Percentiles rank a stretch among this genome's conserved stretches.
These are phyloP conservation scores for Zizania latifolia DNA, from an alignment of 176 grass and related monocot species.

Conservation along the genomic window DNA sequence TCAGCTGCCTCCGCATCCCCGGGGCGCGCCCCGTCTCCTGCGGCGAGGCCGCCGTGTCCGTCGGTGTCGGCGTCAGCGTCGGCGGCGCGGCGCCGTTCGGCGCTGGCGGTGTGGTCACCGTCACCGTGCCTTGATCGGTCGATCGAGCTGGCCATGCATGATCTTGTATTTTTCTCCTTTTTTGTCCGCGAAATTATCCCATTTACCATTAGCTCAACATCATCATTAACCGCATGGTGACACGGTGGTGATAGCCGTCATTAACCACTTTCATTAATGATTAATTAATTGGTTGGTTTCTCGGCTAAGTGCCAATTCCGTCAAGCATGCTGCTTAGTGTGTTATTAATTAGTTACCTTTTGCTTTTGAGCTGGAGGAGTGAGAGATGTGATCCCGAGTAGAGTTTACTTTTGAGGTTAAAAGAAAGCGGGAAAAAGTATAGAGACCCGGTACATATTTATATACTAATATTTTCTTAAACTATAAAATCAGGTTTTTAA, in stretches of 20 bases:
- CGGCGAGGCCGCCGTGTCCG: slow-evolving; percentile 24
- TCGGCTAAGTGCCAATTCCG: not conserved
- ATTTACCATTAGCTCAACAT: not conserved
- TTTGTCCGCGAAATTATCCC: not conserved
- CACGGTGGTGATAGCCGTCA: too few relatives aligned
- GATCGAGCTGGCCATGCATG: not conserved
- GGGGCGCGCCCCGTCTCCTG: slow-evolving; percentile 33
- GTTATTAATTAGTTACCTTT: not conserved
- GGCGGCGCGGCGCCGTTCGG: slow-evolving; percentile 24
- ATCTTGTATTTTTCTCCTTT: not conserved
- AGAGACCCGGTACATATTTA: too few relatives aligned
- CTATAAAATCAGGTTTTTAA: too few relatives aligned
- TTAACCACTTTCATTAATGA: too few relatives aligned
- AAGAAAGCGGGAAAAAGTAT: too few relatives aligned
- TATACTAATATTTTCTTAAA: too few relatives aligned
- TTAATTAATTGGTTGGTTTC: not conserved
- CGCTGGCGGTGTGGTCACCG: slow-evolving; percentile 31
- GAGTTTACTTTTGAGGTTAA: too few relatives aligned
- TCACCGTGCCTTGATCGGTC: slow-evolving; percentile 38
- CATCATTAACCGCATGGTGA: too few relatives aligned
- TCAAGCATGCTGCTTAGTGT: not conserved
- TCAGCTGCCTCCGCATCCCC: slow-evolving; percentile 73
- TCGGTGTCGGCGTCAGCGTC: slow-evolving; percentile 39
- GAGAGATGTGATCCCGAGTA: not conserved
- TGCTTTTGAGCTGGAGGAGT: not conserved